Base-by-base conservation (phyloP, 2,329 filamentous ascomycete genomes). In the Aspergillus sp. region DNA sequence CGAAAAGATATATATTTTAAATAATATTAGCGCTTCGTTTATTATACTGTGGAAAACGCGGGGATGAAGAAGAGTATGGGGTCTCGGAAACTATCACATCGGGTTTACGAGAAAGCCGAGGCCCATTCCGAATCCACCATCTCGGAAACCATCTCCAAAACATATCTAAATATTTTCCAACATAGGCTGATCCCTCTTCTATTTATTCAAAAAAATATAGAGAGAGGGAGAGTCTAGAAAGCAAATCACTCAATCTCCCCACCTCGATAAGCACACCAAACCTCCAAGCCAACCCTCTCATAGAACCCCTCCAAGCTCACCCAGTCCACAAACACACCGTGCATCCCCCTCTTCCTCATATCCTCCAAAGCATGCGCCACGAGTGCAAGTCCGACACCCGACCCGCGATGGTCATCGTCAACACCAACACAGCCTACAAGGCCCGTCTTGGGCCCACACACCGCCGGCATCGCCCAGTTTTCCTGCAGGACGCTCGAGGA, bases 351-450 rank as follows among this genome's bases (percentile, higher is more conserved):
- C 40, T 70, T 53, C 59, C 70, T 75, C 76, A 81, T 75, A 63
- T 78, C 64, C 63, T 78, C 68, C 27, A 79, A 70, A 17, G 79
- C 77, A 61, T 76, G 72, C 15, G 74, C 73, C 45, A 81, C 56
- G 52, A 82, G 63, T 23, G 74, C 75, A 43, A 79, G 64, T 9
- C 77, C 75, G 21, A 79, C 67, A 6, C 77, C 77, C 27, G 69
- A 70, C 5, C 72, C 71, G 14, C 78, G 70, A 19, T 70, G 68
- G 7, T 60, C 64, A 11, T 64, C 57, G 62, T 79, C 74, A 14
- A 80, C 74, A 6, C 77, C 78, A 6, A 80, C 77, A 51, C 73
- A 77, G 6, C 73, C 77, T 39, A 80, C 79, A 19, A 80, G 59
- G 0, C 77, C 78, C 0, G 77, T 79, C 12, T 75, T 72, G 5